These are phyloP conservation scores for Wickerhamomyces subpelliculosus DNA, from an alignment of 805 yeast species.

Conservation along the genomic window DNA sequence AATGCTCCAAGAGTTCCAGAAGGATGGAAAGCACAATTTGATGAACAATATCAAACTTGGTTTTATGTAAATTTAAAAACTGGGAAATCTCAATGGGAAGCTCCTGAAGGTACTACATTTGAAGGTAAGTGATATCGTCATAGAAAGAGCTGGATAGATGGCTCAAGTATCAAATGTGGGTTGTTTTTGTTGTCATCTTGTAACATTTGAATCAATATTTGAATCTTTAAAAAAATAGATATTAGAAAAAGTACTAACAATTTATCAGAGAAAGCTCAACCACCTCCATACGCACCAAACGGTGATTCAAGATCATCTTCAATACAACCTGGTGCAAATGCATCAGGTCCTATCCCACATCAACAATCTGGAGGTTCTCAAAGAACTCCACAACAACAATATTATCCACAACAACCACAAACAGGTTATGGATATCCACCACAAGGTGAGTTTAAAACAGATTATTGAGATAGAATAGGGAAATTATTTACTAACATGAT, in stretches of 20 bases:
- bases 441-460: conserved; percentile 1
- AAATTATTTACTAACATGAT: conserved; percentile 1
- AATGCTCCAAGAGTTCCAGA: conserved; percentile 52
- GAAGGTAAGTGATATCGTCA: conserved; percentile 1
- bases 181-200: too few relatives aligned
- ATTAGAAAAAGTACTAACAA: conserved; percentile 3
- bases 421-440: background rate
- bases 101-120: conserved; percentile 55
- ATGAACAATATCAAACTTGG: conserved; percentile 63
- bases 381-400: conserved; percentile 9
- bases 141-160: too few relatives aligned
- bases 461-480: too few relatives aligned
- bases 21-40: conserved; percentile 73
- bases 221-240: too few relatives aligned
- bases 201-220: too few relatives aligned
- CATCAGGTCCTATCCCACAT: conserved; percentile 8
- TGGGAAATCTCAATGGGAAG: conserved; percentile 86
- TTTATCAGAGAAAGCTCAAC: conserved; percentile 21
- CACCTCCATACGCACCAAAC: conserved; percentile 30
- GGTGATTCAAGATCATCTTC: conserved; percentile 4
- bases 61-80: conserved; percentile 73
- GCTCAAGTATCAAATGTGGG: too few relatives aligned
- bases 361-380: conserved; percentile 6
- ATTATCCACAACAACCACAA: conserved; percentile 10
- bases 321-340: conserved; percentile 5